Percentiles rank a stretch among this genome's conserved stretches.
Evolutionary conservation across 2,329 filamentous ascomycete species (phyloP).

Genomic region (Colletotrichum gigasporum): DNA sequence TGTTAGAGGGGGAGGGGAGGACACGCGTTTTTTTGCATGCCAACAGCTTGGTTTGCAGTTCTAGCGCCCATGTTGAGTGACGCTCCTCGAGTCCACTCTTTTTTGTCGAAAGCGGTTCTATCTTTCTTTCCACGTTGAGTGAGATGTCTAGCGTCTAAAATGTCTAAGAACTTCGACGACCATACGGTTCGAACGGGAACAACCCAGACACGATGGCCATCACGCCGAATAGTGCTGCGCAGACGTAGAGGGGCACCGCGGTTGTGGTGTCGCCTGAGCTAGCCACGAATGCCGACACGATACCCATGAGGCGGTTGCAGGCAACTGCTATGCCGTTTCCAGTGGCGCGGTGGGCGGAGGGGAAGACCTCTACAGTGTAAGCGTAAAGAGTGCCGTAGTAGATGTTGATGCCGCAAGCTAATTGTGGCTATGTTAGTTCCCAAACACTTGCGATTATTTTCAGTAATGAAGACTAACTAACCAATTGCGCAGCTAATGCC

Average conservation of each 20-base stretch:
- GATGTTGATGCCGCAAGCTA: conserved; percentile 73
- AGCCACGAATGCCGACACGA: conserved; percentile 74
- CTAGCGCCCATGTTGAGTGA: no score
- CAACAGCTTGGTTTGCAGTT: no score
- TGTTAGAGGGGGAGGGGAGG: no score
- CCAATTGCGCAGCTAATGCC: conserved; percentile 71
- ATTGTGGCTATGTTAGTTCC: no score
- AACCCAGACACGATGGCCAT: conserved; percentile 66
- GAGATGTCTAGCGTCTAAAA: no score
- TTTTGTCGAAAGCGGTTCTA: not conserved
- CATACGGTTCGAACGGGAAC: conserved; percentile 76
- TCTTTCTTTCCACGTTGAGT: not conserved
- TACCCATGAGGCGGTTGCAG: conserved; percentile 79
- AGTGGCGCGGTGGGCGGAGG: conserved; percentile 76
- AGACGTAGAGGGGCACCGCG: conserved; percentile 73
- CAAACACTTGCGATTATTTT: no score
- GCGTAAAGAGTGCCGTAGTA: conserved; percentile 77
- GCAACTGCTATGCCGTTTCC: conserved; percentile 79
- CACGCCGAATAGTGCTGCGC: conserved; percentile 70
- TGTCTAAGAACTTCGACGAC: conserved; percentile 57
- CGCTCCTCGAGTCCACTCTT: not conserved
- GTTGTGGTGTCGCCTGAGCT: conserved; percentile 69
- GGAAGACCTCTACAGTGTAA: conserved; percentile 70
- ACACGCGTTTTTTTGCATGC: no score
- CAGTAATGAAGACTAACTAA: not conserved